These are phyloP conservation scores for Ceratocystis lukuohia DNA, from an alignment of 2,329 filamentous ascomycete species.

Conservation along the genomic window DNA sequence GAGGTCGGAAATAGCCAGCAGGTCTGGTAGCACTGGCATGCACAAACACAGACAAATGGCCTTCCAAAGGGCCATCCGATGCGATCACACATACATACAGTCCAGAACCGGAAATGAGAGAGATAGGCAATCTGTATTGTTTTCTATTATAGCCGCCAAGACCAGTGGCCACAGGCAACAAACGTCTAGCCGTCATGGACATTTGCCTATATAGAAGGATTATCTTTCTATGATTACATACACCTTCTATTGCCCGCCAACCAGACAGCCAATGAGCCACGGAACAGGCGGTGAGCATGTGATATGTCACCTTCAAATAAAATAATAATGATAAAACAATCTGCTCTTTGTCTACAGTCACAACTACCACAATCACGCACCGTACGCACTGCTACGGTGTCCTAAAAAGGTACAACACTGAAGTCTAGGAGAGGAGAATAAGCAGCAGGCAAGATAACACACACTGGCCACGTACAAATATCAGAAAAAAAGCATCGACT, in stretches of 20 bases:
- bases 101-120: background rate
- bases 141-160: background rate
- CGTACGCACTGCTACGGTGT: background rate
- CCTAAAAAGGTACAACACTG: background rate
- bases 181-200: background rate
- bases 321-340: background rate
- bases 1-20: background rate
- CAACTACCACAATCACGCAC: background rate
- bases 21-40: background rate
- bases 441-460: background rate
- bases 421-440: background rate
- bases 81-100: background rate
- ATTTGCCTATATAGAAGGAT: background rate
- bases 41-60: background rate
- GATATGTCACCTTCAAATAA: background rate
- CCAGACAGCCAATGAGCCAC: background rate
- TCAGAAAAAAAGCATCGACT: background rate
- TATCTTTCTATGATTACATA: background rate
- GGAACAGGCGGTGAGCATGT: slow-evolving; percentile 6
- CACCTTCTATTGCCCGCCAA: background rate
- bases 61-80: background rate
- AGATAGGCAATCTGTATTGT: background rate
- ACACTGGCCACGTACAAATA: background rate
- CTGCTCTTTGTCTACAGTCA: background rate
- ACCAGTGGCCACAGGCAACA: background rate